phyloP scores from a whole-genome alignment of 208 protist genomes.

The Acanthamoeba quina region DNA sequence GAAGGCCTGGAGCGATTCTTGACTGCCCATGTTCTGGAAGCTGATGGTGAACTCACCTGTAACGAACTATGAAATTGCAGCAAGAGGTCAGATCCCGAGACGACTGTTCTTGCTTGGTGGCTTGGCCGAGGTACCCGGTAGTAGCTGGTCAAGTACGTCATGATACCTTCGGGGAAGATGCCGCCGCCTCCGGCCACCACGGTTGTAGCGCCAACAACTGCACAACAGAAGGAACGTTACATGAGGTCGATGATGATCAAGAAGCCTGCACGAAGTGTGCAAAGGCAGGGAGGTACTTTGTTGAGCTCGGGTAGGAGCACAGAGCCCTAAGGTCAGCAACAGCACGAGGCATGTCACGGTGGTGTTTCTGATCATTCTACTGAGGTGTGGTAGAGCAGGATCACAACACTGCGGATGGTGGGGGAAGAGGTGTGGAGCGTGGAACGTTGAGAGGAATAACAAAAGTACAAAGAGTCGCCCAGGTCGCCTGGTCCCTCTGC shows the following conservation, averaged over 20 bases:
- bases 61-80: background rate
- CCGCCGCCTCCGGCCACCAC: background rate
- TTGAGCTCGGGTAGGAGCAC: background rate
- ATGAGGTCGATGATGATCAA: no score
- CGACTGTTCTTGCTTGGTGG: no score
- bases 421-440: no score
- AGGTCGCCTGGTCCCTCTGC: no score
- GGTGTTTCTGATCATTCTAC: background rate
- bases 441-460: no score
- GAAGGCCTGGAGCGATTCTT: background rate
- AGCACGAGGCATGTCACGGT: background rate
- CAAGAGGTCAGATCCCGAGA: no score
- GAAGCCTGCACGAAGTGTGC: no score
- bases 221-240: no score
- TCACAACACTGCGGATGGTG: no score
- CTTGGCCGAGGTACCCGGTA: background rate
- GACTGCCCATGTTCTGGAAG: background rate
- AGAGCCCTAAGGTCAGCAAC: background rate
- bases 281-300: background rate
- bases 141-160: background rate
- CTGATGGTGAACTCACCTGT: conserved; percentile 10
- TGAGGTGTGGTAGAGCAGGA: no score
- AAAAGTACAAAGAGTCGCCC: no score
- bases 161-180: background rate
- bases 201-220: background rate